These are phyloP conservation scores for Elsinoe arachidis DNA, from an alignment of 2,329 filamentous ascomycete species.

Conservation along the genomic window DNA sequence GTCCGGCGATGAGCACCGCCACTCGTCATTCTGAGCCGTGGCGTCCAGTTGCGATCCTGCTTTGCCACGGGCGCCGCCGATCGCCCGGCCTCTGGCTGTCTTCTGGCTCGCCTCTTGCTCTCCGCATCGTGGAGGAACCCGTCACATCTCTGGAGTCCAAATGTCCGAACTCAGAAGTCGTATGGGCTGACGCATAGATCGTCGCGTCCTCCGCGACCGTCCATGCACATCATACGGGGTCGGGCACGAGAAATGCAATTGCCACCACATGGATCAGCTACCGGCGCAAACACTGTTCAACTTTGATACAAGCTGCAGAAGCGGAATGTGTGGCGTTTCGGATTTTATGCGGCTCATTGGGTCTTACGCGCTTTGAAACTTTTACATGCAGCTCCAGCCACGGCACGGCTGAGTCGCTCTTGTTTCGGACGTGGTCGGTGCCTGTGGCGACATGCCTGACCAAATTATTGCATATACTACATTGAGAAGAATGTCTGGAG, in stretches of 20 bases:
- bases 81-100: neutral
- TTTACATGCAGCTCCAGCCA: neutral
- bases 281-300: neutral
- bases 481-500: neutral
- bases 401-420: neutral
- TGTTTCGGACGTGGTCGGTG: slow-evolving; percentile 1
- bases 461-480: neutral
- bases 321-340: neutral
- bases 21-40: slow-evolving; percentile 2
- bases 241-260: neutral
- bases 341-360: neutral
- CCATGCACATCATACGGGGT: neutral
- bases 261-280: neutral
- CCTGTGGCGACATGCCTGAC: neutral
- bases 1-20: neutral
- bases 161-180: neutral
- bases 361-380: neutral
- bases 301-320: neutral
- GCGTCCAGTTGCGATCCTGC: neutral
- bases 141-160: neutral
- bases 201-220: neutral
- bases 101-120: too few species aligned
- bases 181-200: slow-evolving; percentile 2
- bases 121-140: neutral
- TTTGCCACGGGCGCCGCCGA: slow-evolving; percentile 7